Percentiles rank a stretch among this genome's conserved stretches.
These are phyloP conservation scores for Aspergillus sclerotioniger DNA, from an alignment of 495 filamentous ascomycete genomes.

Conservation along the genomic window DNA sequence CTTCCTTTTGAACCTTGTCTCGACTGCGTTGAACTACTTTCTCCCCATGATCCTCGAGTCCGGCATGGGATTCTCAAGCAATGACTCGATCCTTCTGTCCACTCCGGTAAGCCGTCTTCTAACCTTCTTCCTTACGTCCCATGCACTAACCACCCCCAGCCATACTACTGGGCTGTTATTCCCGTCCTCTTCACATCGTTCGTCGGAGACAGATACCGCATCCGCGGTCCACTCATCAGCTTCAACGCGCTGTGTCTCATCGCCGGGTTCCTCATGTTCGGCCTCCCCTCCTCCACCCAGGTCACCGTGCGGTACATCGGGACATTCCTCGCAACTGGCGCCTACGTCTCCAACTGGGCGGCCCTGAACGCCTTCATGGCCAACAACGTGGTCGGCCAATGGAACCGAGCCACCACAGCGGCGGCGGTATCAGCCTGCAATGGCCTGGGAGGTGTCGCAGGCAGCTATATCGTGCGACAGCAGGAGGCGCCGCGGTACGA, in stretches of 20 bases:
- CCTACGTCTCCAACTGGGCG: slow-evolving; percentile 79
- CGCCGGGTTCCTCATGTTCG: slow-evolving; percentile 70
- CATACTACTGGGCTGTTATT: slow-evolving; percentile 73
- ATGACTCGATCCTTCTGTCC: slow-evolving; percentile 66
- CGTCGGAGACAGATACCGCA: slow-evolving; percentile 61
- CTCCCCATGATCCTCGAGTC: slow-evolving; percentile 69
- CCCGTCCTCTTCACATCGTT: slow-evolving; percentile 69
- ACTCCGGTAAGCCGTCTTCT: slow-evolving; percentile 49
- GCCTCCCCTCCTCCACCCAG: slow-evolving; percentile 56
- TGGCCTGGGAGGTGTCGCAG: slow-evolving; percentile 73
- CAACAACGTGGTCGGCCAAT: slow-evolving; percentile 70
- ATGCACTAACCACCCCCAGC: slow-evolving; percentile 27
- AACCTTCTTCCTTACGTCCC: background rate
- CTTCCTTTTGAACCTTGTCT: slow-evolving; percentile 73
- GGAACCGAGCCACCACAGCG: slow-evolving; percentile 72
- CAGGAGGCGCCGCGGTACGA: slow-evolving; percentile 66
- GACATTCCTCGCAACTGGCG: slow-evolving; percentile 71
- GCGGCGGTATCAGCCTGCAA: slow-evolving; percentile 69
- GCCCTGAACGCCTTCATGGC: slow-evolving; percentile 71
- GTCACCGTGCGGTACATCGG: slow-evolving; percentile 71
- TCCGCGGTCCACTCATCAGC: slow-evolving; percentile 65
- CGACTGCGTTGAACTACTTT: slow-evolving; percentile 65
- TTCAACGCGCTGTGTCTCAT: slow-evolving; percentile 76
- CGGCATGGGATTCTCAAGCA: slow-evolving; percentile 68
- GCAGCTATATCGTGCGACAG: slow-evolving; percentile 69